A percentile compares a stretch with the other conserved stretches of the same genome.
These are phyloP conservation scores for Heritiera littoralis DNA, from an alignment of 345 rosid species.

Conservation along the genomic window DNA sequence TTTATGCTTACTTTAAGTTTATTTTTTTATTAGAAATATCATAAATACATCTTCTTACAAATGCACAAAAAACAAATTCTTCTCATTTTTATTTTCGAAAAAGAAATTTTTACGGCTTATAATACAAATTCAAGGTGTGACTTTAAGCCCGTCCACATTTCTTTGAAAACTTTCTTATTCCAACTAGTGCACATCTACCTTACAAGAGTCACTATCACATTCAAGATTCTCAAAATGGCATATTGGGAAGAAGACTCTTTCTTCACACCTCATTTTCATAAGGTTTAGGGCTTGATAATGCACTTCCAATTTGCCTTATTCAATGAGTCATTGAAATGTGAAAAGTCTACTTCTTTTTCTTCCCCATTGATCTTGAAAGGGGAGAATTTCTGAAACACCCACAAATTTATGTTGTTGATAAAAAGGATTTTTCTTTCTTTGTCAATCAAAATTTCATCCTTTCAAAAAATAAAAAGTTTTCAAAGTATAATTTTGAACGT, in stretches of 20 bases:
- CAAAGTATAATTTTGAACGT: too few relatives aligned
- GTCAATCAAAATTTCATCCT: neutral
- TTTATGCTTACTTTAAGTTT: neutral
- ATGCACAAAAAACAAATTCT: too few relatives aligned
- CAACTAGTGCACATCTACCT: neutral
- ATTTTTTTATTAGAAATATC: neutral
- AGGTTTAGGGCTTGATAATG: neutral
- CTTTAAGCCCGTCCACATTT: slow-evolving; percentile 10
- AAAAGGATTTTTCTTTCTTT: neutral
- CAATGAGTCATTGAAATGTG: neutral
- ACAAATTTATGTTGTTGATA: neutral
- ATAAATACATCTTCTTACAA: too few relatives aligned
- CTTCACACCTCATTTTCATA: slow-evolving; percentile 12
- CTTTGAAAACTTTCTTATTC: neutral
- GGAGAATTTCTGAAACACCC: neutral
- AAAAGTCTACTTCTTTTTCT: neutral
- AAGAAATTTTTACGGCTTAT: neutral
- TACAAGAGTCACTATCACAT: slow-evolving; percentile 1
- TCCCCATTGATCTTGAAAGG: neutral
- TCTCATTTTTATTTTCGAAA: too few relatives aligned
- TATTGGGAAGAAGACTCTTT: slow-evolving; percentile 10
- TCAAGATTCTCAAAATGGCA: slow-evolving; percentile 13
- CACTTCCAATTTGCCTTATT: slow-evolving; percentile 11
- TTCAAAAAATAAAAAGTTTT: too few relatives aligned
- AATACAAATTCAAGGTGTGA: neutral